phyloP scores from a whole-genome alignment of 2,329 filamentous ascomycete species.

The Paraphoma sp. region DNA sequence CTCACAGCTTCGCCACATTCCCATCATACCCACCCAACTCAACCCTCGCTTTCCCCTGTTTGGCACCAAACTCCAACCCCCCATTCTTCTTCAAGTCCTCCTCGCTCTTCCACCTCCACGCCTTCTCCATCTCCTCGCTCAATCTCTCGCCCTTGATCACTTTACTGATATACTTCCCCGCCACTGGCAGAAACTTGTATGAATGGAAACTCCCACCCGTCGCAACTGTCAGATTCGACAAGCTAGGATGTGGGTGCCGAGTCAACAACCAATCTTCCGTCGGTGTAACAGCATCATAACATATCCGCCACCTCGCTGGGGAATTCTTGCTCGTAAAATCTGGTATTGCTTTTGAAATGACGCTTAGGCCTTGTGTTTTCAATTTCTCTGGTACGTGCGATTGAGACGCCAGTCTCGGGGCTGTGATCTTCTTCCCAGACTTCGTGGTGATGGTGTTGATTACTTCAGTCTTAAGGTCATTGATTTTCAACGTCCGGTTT shows the following conservation, averaged over 20 bases:
- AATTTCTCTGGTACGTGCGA: conserved; percentile 50
- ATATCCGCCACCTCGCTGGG: conserved; percentile 55
- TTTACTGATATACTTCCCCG: conserved; percentile 65
- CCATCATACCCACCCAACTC: conserved; percentile 23
- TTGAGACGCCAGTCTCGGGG: conserved; percentile 57
- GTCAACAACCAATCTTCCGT: conserved; percentile 69
- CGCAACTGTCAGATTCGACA: conserved; percentile 64
- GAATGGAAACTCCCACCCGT: conserved; percentile 68
- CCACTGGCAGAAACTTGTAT: conserved; percentile 70
- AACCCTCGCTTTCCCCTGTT: conserved; percentile 12
- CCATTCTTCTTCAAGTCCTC: conserved; percentile 18
- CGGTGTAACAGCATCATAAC: conserved; percentile 68
- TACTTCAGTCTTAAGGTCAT: conserved; percentile 63
- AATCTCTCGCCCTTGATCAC: conserved; percentile 44
- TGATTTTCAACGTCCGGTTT: conserved; percentile 63
- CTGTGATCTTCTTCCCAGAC: conserved; percentile 61
- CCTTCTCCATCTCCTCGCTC: conserved; percentile 43
- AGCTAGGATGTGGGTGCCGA: conserved; percentile 55
- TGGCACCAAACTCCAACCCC: conserved; percentile 28
- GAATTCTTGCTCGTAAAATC: conserved; percentile 38
- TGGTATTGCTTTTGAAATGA: conserved; percentile 38
- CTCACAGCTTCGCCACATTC: neutral
- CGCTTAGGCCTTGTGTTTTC: conserved; percentile 49
- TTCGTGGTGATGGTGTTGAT: conserved; percentile 58
- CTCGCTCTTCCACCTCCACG: conserved; percentile 45